Conservation (phyloP, 2,329 filamentous ascomycete genomes). For the Penicillium sp. region DNA sequence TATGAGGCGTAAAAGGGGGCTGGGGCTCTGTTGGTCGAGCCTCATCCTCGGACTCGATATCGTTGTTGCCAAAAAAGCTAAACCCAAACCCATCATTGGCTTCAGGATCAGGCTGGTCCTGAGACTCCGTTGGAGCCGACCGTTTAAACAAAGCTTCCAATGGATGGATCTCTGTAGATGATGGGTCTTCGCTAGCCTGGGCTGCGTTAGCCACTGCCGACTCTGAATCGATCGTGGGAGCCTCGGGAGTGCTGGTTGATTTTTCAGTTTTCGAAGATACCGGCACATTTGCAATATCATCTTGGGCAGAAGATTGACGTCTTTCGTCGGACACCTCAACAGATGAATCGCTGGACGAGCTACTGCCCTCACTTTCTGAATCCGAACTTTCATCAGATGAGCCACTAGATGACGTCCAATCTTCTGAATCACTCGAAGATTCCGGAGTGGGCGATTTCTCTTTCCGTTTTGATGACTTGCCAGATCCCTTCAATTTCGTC, state of each 20-base stretch:
- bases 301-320: constrained; percentile 25
- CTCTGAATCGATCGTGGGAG: constrained; percentile 3
- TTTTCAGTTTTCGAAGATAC: constrained; percentile 4
- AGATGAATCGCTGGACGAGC: constrained; percentile 25
- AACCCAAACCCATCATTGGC: constrained; percentile 66
- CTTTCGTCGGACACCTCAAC: constrained; percentile 22
- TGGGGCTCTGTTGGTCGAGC: constrained; percentile 52
- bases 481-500: constrained; percentile 26
- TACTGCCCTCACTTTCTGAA: constrained; percentile 25
- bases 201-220: constrained; percentile 8
- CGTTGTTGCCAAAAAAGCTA: constrained; percentile 67
- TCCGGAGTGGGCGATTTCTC: constrained; percentile 9
- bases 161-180: constrained; percentile 64
- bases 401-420: constrained; percentile 37
- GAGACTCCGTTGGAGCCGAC: constrained; percentile 42
- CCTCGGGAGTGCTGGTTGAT: constrained; percentile 8
- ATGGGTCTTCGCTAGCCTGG: constrained; percentile 20
- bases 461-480: constrained; percentile 14
- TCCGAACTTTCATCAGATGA: constrained; percentile 27
- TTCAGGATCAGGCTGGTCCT: constrained; percentile 34
- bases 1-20: constrained; percentile 82
- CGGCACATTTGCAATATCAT: constrained; percentile 14
- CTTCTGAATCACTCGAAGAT: constrained; percentile 24
- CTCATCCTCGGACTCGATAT: constrained; percentile 47
- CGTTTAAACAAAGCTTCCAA: constrained; percentile 90